Percentiles rank a stretch among this genome's conserved stretches.
Evolutionary conservation across 495 filamentous ascomycete species (phyloP).

Genomic region (Penicillium silybi): DNA sequence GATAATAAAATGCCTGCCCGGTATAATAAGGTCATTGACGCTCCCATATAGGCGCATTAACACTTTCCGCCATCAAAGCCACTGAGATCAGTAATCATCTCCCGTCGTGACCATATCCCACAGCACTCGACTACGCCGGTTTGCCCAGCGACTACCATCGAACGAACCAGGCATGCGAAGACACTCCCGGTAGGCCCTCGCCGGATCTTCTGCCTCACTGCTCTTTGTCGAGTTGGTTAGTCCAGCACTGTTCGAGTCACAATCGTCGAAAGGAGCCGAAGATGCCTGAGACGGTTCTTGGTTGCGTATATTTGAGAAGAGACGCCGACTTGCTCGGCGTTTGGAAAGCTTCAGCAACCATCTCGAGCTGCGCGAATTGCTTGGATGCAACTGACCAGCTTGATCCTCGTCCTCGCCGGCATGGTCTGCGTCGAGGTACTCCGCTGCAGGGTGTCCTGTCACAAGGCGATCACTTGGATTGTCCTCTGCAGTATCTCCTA

Average conservation of each 20-base stretch:
- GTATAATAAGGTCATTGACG: slow-evolving; percentile 4
- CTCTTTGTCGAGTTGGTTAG: slow-evolving; percentile 15
- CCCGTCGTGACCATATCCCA: slow-evolving; percentile 4
- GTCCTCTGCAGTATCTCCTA: neutral
- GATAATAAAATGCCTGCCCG: slow-evolving; percentile 9
- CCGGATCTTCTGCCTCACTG: slow-evolving; percentile 16
- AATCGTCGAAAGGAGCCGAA: slow-evolving; percentile 9
- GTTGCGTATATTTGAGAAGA: slow-evolving; percentile 5
- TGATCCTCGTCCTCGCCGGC: slow-evolving; percentile 5
- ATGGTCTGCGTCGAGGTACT: neutral
- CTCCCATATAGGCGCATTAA: neutral
- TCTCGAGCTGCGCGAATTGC: slow-evolving; percentile 8
- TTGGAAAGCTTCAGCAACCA: slow-evolving; percentile 16
- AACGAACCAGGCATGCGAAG: slow-evolving; percentile 28
- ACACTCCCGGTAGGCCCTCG: slow-evolving; percentile 26
- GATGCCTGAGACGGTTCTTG: slow-evolving; percentile 14
- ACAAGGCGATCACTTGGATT: neutral
- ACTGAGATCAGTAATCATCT: neutral
- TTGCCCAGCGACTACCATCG: slow-evolving; percentile 26
- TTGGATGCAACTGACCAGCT: slow-evolving; percentile 5
- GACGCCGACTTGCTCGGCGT: slow-evolving; percentile 9
- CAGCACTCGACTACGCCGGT: slow-evolving; percentile 19
- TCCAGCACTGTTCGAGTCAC: slow-evolving; percentile 5
- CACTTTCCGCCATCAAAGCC: neutral
- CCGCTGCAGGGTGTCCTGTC: neutral